Conservation (phyloP, 2,329 filamentous ascomycete species). For the Talaromyces piceae region DNA sequence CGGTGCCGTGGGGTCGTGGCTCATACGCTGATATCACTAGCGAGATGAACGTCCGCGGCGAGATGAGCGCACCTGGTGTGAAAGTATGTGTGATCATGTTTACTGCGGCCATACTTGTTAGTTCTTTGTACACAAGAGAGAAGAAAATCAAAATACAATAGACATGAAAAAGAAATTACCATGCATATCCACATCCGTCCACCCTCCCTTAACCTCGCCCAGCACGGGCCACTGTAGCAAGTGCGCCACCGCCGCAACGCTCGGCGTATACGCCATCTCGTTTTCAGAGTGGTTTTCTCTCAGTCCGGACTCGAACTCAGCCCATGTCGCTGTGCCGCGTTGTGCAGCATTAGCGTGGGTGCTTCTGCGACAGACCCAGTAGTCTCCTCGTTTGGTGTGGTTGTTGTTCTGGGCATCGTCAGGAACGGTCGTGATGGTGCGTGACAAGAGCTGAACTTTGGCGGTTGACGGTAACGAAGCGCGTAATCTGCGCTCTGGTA, state of each 20-base stretch:
- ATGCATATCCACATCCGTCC: slow-evolving; percentile 20
- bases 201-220: slow-evolving; percentile 14
- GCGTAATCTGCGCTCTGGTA: slow-evolving; percentile 19
- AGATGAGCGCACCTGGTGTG: slow-evolving; percentile 23
- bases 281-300: slow-evolving; percentile 32
- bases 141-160: too few species aligned
- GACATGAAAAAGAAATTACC: slow-evolving; percentile 15
- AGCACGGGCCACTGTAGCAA: slow-evolving; percentile 22
- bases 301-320: slow-evolving; percentile 32
- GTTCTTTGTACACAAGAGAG: neutral
- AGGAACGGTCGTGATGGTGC: neutral
- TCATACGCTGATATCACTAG: slow-evolving; percentile 24
- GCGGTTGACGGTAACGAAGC: slow-evolving; percentile 23
- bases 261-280: slow-evolving; percentile 37
- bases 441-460: slow-evolving; percentile 21
- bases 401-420: neutral
- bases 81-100: slow-evolving; percentile 32
- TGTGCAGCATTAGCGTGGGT: slow-evolving; percentile 23
- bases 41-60: slow-evolving; percentile 26
- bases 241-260: slow-evolving; percentile 22
- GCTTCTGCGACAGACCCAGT: slow-evolving; percentile 37
- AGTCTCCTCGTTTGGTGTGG: slow-evolving; percentile 17
- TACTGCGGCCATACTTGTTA: too few species aligned
- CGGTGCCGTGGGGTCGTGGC: neutral
- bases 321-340: slow-evolving; percentile 29